Conservation (phyloP, 179 eudicot species). For the Spergularia azorica region DNA sequence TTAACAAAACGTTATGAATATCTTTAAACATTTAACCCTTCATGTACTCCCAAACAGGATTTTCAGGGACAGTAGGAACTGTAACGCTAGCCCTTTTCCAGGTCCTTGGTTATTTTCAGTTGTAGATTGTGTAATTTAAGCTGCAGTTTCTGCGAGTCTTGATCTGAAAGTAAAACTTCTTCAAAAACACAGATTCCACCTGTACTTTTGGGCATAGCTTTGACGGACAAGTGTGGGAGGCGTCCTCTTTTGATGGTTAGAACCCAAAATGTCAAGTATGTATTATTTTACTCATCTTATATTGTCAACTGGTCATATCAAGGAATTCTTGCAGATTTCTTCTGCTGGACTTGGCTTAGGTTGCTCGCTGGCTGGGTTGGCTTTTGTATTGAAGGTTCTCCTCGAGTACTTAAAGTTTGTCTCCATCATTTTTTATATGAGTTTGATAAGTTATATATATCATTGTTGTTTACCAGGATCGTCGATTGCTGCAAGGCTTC, state of each 20-base stretch:
- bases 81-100: conserved; percentile 27
- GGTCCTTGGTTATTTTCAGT: conserved; percentile 24
- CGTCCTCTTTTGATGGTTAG: conserved; percentile 43
- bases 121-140: not conserved
- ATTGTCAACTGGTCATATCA: not conserved
- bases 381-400: conserved; percentile 34
- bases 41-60: conserved; percentile 23
- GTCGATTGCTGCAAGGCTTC: conserved; percentile 25
- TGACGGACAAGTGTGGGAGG: conserved; percentile 37
- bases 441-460: not conserved
- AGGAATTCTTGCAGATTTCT: conserved; percentile 28
- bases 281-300: not conserved
- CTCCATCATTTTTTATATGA: not conserved
- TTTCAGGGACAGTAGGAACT: conserved; percentile 35
- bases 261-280: not conserved
- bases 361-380: conserved; percentile 30
- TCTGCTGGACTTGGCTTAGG: conserved; percentile 39
- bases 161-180: conserved; percentile 3
- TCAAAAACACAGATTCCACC: conserved; percentile 32
- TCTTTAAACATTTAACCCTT: not conserved
- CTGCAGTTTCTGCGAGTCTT: not conserved
- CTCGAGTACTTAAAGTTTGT: not conserved
- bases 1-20: too few species aligned
- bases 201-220: conserved; percentile 16
- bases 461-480: conserved; percentile 27